Evolutionary conservation across 208 protist species (phyloP).

Genomic region (Trichomonas vaginalis): DNA sequence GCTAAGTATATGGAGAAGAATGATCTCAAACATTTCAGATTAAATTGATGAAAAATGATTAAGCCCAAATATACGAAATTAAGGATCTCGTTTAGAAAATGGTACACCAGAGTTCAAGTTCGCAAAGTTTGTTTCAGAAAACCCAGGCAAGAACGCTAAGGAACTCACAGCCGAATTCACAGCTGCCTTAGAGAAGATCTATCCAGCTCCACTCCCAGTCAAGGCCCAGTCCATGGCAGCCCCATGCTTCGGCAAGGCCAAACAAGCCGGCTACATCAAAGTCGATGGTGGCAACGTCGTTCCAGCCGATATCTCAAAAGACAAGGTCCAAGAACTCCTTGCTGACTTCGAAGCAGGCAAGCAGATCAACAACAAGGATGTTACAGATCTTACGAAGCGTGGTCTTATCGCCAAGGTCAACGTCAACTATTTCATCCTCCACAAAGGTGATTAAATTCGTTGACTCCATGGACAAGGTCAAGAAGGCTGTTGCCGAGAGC

Average conservation of each 20-base stretch:
- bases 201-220: background rate
- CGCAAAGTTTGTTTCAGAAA: background rate
- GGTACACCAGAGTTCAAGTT: slow-evolving; percentile 24
- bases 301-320: background rate
- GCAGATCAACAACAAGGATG: background rate
- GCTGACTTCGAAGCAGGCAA: background rate
- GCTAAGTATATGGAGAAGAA: no score
- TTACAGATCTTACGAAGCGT: background rate
- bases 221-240: background rate
- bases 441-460: background rate
- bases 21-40: no score
- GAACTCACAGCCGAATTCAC: background rate
- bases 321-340: background rate
- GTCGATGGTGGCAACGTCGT: background rate
- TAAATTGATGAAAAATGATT: no score
- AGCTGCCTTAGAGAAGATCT: background rate
- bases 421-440: background rate
- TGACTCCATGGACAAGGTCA: background rate
- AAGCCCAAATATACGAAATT: no score
- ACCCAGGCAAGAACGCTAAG: background rate
- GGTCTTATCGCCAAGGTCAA: background rate
- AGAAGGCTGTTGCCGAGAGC: slow-evolving; percentile 3
- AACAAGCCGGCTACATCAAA: background rate
- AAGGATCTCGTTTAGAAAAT: no score
- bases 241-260: background rate